These are phyloP conservation scores for Nicotiana benthamiana DNA, from an alignment of 257 asterid genomes.

Conservation along the genomic window DNA sequence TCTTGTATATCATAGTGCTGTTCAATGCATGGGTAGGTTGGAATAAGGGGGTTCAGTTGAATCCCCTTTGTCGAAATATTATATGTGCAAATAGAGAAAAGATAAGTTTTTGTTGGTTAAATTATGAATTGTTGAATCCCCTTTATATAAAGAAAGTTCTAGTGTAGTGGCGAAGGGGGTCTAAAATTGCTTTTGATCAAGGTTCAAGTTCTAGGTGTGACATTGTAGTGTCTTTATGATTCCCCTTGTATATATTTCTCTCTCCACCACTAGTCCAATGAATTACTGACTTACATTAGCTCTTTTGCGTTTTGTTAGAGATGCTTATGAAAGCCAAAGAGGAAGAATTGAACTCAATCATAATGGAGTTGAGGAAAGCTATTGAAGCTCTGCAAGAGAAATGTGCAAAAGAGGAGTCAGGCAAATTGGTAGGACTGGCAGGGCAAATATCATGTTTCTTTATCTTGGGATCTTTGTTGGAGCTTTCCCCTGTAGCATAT, in stretches of 20 bases:
- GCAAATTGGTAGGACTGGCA: constrained; percentile 47
- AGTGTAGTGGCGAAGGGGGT: too few species aligned
- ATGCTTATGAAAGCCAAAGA: constrained; percentile 64
- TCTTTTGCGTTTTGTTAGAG: constrained; percentile 33
- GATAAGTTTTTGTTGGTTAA: too few species aligned
- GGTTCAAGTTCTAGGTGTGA: too few species aligned
- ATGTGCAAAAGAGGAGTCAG: constrained; percentile 58
- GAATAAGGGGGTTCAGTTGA: too few species aligned
- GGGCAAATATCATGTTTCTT: not conserved
- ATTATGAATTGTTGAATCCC: too few species aligned
- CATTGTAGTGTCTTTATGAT: too few species aligned
- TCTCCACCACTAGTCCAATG: not conserved
- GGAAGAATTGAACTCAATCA: constrained; percentile 66
- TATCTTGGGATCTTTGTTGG: not conserved
- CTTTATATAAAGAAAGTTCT: too few species aligned
- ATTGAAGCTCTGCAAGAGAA: constrained; percentile 61
- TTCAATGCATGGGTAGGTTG: too few species aligned
- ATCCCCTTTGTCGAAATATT: too few species aligned
- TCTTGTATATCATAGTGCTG: not conserved
- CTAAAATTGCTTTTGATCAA: too few species aligned
- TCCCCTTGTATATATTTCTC: too few species aligned
- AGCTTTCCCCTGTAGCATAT: not conserved
- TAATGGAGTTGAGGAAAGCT: constrained; percentile 64
- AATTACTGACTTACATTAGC: not conserved
- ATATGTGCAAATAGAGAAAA: too few species aligned